Base-by-base conservation (phyloP, 2,329 filamentous ascomycete species). In the Colletotrichum musae region DNA sequence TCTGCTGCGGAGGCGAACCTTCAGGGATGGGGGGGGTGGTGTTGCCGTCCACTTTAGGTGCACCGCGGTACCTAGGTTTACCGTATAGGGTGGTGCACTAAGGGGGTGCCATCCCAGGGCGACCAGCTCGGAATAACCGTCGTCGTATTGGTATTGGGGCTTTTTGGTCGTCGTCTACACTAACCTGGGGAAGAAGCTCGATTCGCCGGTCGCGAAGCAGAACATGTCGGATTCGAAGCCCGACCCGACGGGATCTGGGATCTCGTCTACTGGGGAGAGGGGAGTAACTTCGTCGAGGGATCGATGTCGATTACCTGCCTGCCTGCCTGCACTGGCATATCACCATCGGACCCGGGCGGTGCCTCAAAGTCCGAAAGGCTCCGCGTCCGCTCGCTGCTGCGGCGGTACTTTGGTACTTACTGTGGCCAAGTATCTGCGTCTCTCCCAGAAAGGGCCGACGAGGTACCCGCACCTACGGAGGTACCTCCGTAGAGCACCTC, bases 321-420 rank as follows among this genome's bases (percentile, higher is more conserved):
- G 9, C 4, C 36, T 6, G 43, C 24, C 18, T 18, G 4, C 16
- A n/a, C n/a, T 43, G 60, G 43, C 54, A 68, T 45, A 28, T 53
- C 43, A 70, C 71, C 70, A 24, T 73, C 67, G 71, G 69, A 57
- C 41, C 60, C 70, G 28, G 32, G 16, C 28, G 56, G 18, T 15
- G 21, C 36, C 21, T 39, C 54, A 58, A 65, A 72, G 66, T 70
- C 68, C 58, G 47, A 60, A 73, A 72, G 74, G 58, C 74, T 74
- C 69, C 69, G 45, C 26, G 68, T 75, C 36, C 7, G 13, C 41
- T 72, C 66, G 45, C 21, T 24, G 21, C 21, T 24, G 21, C 21
- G 21, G 21, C 21, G 21, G 21, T 24, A 24, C 21, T 24, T 24
- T 24, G 21, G 2, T 24, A 24, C 21, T 24, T 24, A 4, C 39